Evolutionary conservation across 1,284 basidiomycete genomes (phyloP).

Genomic region (Malassezia dermatis): DNA sequence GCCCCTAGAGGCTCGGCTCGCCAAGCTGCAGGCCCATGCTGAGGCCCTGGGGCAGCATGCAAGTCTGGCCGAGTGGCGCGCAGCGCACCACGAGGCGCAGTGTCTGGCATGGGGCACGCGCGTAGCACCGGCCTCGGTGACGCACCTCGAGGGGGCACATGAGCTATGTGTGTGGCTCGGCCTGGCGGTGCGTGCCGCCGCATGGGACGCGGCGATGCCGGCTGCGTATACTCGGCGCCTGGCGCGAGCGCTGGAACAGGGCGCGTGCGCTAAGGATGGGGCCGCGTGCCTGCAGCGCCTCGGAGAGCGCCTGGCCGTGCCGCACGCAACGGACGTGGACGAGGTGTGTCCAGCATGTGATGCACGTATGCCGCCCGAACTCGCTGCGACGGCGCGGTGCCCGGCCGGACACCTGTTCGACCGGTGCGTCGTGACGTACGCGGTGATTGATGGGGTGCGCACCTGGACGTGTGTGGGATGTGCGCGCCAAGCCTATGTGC

Average conservation of each 20-base stretch:
- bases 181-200: not conserved
- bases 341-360: slow-evolving; percentile 14
- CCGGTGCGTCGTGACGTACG: slow-evolving; percentile 11
- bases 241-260: not conserved
- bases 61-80: not conserved
- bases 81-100: not conserved
- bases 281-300: not conserved
- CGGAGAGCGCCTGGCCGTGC: not conserved
- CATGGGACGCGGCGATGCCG: not conserved
- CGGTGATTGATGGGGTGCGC: not conserved
- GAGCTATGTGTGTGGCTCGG: not conserved
- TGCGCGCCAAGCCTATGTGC: not conserved
- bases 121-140: not conserved
- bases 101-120: not conserved
- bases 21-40: not conserved
- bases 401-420: slow-evolving; percentile 12
- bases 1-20: not conserved
- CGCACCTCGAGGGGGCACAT: not conserved
- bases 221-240: slow-evolving; percentile 4
- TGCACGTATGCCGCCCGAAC: not conserved
- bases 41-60: not conserved
- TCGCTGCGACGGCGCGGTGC: slow-evolving; percentile 8
- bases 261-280: not conserved
- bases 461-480: slow-evolving; percentile 11
- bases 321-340: not conserved